Evolutionary conservation across 148 eudicot genomes (phyloP), one percentile per base, ranked within the genome.

Genomic region (Suaeda aralocaspica): DNA sequence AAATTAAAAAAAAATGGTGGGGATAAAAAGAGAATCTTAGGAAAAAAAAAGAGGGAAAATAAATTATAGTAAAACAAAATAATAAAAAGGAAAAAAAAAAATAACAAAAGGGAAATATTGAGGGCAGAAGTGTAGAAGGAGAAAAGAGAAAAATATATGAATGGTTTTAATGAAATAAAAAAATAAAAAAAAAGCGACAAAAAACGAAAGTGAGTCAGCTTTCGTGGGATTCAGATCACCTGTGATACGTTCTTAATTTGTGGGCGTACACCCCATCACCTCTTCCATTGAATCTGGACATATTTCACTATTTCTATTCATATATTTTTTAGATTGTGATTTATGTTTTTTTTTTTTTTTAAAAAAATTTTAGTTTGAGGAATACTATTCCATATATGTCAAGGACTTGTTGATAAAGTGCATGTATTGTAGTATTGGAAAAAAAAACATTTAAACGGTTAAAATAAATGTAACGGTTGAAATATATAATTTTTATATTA

Each of bases 261-360:
- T 49, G 29, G 15, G 29, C 13, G 30, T 72, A 18, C 29, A 15
- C 55, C 62, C 52, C 46, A 15, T 2, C 11, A 9, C 2, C 58
- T 12, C 55, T 24, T 59, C 7, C 69, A 52, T 6, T 74, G 77
- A 45, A 74, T 59, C 77, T 74, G 18, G 77, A 74, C 77, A 59
- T 31, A 9, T 66, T n/a, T n/a, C n/a, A n/a, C n/a, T n/a, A n/a
- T 42, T 66, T 74, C 71, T 45, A 70, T 64, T 26, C 66, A 12
- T 34, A 2, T 44, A 3, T 45, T 16, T n/a, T n/a, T n/a, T n/a
- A n/a, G n/a, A n/a, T n/a, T n/a, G n/a, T n/a, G n/a, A n/a, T n/a
- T n/a, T n/a, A n/a, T n/a, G n/a, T n/a, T n/a, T n/a, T n/a, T n/a
- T n/a, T n/a, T n/a, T n/a, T n/a, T n/a, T n/a, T n/a, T n/a, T n/a